These are phyloP conservation scores for Microdochium nivale DNA, from an alignment of 2,329 filamentous ascomycete genomes.

Conservation along the genomic window DNA sequence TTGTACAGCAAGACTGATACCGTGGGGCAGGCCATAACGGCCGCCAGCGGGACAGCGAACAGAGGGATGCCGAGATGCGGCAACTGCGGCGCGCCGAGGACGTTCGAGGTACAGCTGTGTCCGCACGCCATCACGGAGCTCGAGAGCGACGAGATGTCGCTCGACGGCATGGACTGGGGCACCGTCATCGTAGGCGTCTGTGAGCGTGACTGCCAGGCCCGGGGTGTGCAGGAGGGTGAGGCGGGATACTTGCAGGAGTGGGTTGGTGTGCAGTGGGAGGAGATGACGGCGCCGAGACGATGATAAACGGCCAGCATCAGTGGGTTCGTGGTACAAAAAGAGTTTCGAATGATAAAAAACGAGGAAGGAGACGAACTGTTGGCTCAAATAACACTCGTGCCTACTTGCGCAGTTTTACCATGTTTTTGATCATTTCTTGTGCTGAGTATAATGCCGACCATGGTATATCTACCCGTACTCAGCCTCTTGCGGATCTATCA, in stretches of 20 bases:
- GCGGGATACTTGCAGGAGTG: conserved; percentile 87
- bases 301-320: background rate
- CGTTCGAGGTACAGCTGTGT: conserved; percentile 88
- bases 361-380: too few species aligned
- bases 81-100: conserved; percentile 65
- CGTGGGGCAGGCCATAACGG: conserved; percentile 56
- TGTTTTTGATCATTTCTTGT: too few species aligned
- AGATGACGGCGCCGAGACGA: conserved; percentile 35
- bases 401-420: too few species aligned
- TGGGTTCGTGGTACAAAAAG: too few species aligned
- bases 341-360: too few species aligned
- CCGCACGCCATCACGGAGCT: conserved; percentile 85
- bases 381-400: too few species aligned
- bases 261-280: conserved; percentile 98
- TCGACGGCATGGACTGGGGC: conserved; percentile 97
- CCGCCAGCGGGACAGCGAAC: too few species aligned
- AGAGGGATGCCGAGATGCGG: conserved; percentile 63
- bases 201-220: conserved; percentile 63
- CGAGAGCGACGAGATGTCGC: conserved; percentile 63
- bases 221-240: conserved; percentile 47
- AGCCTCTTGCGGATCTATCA: too few species aligned
- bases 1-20: conserved; percentile 73
- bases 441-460: too few species aligned
- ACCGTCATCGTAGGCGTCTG: conserved; percentile 86
- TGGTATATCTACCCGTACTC: too few species aligned